Base-by-base conservation (phyloP, 2,329 filamentous ascomycete genomes). In the Fusarium sp. region DNA sequence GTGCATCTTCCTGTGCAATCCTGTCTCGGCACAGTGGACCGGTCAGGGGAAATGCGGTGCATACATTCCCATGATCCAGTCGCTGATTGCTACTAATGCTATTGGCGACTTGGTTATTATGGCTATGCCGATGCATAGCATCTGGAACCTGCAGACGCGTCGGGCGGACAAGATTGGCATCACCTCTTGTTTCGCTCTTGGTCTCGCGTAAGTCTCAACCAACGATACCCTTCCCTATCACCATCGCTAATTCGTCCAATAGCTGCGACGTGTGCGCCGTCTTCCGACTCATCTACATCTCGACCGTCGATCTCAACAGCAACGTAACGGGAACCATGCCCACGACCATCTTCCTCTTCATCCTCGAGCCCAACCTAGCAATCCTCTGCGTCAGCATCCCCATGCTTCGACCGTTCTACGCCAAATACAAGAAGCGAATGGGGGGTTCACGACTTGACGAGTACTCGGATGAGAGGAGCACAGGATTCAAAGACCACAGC, bases 1-100 rank as follows among this genome's bases (percentile, higher is more conserved):
- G 4, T 79, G 74, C 75, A 82, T 87, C 64, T 88, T 88, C 75
- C 82, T 86, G 50, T 88, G 86, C 78, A 81, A 80, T 0, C 86
- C 86, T 0, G 80, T 88, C 7, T 74, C 82, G 8, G 86, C 84
- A 65, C 80, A 85, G 2, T 88, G 85, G 85, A 80, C 85, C 9
- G 79, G 78, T 0, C 72, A 77, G 9, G 78, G 79, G 29, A 70
- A 43, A 6, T 85, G 83, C 62, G 79, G 82, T n/a, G 66, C 75
- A 2, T 82, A 83, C 45, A 79, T 84, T 6, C 77, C 79, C 4
- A 80, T 84, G 69, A 83, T 83, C 18, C 80, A 83, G 22, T 80
- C 81, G 0, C 71, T 84, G 24, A 84, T 84, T 18, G 75, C 81
- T 3, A 83, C 83, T 62, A 85, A 85, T 43, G 80, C 82, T 16